These are phyloP conservation scores for Herpomyces periplanetae DNA, from an alignment of 2,329 filamentous ascomycete species.

Conservation along the genomic window DNA sequence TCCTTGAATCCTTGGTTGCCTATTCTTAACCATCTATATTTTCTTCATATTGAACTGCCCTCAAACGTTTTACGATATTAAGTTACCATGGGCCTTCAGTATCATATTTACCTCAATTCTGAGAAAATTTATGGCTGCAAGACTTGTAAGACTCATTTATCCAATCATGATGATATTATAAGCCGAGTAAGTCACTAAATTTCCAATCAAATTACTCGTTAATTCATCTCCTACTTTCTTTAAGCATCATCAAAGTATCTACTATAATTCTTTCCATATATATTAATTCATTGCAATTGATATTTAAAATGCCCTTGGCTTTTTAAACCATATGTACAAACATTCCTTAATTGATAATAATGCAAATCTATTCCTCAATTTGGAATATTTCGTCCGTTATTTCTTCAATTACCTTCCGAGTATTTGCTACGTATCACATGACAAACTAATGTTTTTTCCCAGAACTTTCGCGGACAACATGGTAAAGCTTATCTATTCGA, in stretches of 20 bases:
- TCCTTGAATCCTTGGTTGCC: no score
- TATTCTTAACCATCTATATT: no score
- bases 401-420: slow-evolving; percentile 1
- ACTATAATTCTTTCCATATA: slow-evolving; percentile 2
- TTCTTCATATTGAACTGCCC: no score
- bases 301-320: slow-evolving; percentile 1
- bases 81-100: slow-evolving; percentile 76
- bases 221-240: no score
- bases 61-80: no score
- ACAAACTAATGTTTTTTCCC: slow-evolving; percentile 2
- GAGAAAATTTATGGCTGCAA: slow-evolving; percentile 72
- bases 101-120: slow-evolving; percentile 63
- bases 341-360: not conserved
- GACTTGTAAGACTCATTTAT: slow-evolving; percentile 72
- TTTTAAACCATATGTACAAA: slow-evolving; percentile 2
- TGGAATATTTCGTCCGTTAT: slow-evolving; percentile 1
- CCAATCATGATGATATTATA: slow-evolving; percentile 82
- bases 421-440: slow-evolving; percentile 1
- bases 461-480: slow-evolving; percentile 96
- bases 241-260: no score
- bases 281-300: slow-evolving; percentile 1
- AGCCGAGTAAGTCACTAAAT: slow-evolving; percentile 23
- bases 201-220: not conserved
- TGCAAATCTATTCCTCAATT: slow-evolving; percentile 1
- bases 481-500: slow-evolving; percentile 94